Percentiles rank a stretch among this genome's conserved stretches.
Conservation (phyloP, 2,329 filamentous ascomycete species). For the Hymenoscyphus albidus region DNA sequence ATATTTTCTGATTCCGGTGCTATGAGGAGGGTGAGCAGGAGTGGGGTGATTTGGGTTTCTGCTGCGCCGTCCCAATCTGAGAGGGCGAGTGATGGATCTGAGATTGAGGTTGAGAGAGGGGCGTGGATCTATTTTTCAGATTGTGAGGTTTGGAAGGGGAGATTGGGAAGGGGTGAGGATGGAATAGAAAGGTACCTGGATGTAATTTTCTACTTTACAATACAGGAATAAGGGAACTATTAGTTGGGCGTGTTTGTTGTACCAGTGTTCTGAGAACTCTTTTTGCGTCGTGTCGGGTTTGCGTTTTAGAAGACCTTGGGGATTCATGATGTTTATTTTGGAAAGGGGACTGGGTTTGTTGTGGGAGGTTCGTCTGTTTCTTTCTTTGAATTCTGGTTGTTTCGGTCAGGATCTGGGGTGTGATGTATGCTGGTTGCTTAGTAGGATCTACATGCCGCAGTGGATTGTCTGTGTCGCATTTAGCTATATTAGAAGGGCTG, state of each 20-base stretch:
- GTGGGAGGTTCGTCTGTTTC: too few species aligned
- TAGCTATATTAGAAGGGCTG: too few species aligned
- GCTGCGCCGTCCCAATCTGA: slow-evolving; percentile 18
- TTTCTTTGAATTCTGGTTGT: too few species aligned
- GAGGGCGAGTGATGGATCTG: slow-evolving; percentile 1
- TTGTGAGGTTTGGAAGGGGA: background rate
- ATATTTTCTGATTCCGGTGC: background rate
- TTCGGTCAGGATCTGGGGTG: too few species aligned
- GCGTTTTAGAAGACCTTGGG: slow-evolving; percentile 27
- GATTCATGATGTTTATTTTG: background rate
- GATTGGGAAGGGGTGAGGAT: background rate
- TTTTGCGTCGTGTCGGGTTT: slow-evolving; percentile 23
- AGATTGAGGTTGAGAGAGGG: slow-evolving; percentile 1
- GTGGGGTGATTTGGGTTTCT: slow-evolving; percentile 8
- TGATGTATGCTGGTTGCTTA: too few species aligned
- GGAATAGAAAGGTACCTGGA: slow-evolving; percentile 19
- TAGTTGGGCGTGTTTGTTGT: slow-evolving; percentile 23
- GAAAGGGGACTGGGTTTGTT: too few species aligned
- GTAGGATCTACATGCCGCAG: too few species aligned
- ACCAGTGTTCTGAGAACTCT: slow-evolving; percentile 29
- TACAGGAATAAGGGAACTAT: slow-evolving; percentile 27
- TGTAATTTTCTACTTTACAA: slow-evolving; percentile 22
- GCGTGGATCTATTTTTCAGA: background rate
- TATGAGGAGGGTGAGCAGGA: background rate
- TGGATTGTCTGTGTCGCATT: too few species aligned